Percentiles rank a stretch among this genome's conserved stretches.
Evolutionary conservation across 768 basidiomycete genomes (phyloP).

Genomic region (Erythrobasidium yunnanense): DNA sequence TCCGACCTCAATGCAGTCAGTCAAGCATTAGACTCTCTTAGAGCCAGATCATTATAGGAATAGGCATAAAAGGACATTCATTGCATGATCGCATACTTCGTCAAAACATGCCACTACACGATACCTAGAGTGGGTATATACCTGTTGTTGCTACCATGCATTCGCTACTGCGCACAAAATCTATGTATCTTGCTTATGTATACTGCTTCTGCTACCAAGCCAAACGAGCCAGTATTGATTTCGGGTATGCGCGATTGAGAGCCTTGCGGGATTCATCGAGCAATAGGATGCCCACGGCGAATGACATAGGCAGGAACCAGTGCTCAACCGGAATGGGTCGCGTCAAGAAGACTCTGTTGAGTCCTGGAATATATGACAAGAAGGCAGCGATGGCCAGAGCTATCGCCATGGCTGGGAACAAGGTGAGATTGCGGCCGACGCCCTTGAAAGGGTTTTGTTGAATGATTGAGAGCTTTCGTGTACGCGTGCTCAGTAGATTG

Average conservation of each 20-base stretch:
- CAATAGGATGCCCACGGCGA: slow-evolving; percentile 40
- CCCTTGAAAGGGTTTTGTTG: slow-evolving; percentile 47
- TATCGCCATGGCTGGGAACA: slow-evolving; percentile 47
- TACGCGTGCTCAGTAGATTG: slow-evolving; percentile 52
- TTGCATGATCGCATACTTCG: neutral
- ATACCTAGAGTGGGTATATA: too few species aligned
- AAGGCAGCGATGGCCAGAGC: slow-evolving; percentile 48
- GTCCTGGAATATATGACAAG: slow-evolving; percentile 39
- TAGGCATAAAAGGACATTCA: neutral
- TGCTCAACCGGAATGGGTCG: slow-evolving; percentile 46
- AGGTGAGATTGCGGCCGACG: slow-evolving; percentile 44
- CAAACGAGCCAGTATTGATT: slow-evolving; percentile 38
- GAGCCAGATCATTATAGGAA: too few species aligned
- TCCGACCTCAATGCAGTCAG: neutral
- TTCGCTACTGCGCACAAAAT: too few species aligned
- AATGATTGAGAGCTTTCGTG: slow-evolving; percentile 51
- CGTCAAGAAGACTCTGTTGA: slow-evolving; percentile 49
- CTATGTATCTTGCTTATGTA: too few species aligned
- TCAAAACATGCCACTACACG: too few species aligned
- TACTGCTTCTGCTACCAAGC: slow-evolving; percentile 42
- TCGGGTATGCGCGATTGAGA: slow-evolving; percentile 38
- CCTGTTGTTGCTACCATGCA: too few species aligned
- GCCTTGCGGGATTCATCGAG: slow-evolving; percentile 43
- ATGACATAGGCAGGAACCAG: slow-evolving; percentile 51
- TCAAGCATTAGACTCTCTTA: neutral